These are phyloP conservation scores for Neopestalotiopsis clavispora DNA, from an alignment of 2,329 filamentous ascomycete genomes.

Conservation along the genomic window DNA sequence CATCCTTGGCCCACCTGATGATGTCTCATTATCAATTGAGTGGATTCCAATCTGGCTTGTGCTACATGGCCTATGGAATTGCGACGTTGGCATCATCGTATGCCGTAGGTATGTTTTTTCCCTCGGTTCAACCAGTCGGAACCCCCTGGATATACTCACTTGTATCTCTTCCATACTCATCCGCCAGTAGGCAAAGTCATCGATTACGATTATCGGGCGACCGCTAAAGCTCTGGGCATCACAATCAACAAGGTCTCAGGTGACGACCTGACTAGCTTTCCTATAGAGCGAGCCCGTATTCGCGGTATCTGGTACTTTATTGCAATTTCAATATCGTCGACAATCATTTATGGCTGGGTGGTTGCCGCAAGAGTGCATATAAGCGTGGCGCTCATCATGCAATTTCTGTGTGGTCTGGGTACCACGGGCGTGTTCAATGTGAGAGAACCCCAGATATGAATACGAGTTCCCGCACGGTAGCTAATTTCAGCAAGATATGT, in stretches of 20 bases:
- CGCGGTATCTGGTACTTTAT: neutral
- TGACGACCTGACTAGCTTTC: neutral
- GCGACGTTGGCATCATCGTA: neutral
- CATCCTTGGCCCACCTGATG: constrained; percentile 6
- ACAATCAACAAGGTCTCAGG: constrained; percentile 3
- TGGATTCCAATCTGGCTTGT: neutral
- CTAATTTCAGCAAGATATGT: neutral
- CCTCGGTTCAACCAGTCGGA: neutral
- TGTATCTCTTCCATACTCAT: neutral
- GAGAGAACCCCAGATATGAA: neutral
- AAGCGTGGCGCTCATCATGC: neutral
- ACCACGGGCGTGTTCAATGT: neutral
- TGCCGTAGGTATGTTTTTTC: neutral
- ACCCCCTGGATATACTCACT: too few relatives aligned
- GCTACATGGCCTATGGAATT: neutral
- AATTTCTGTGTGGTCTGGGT: neutral
- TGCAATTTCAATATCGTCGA: neutral
- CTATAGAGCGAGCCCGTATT: neutral
- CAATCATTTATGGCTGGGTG: neutral
- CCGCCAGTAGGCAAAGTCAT: neutral
- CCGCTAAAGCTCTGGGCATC: neutral
- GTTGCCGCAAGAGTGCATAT: neutral
- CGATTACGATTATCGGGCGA: neutral
- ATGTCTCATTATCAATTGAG: neutral
- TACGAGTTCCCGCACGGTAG: neutral